phyloP scores from a whole-genome alignment of 2,329 filamentous ascomycete genomes.

The Alternaria sp. region DNA sequence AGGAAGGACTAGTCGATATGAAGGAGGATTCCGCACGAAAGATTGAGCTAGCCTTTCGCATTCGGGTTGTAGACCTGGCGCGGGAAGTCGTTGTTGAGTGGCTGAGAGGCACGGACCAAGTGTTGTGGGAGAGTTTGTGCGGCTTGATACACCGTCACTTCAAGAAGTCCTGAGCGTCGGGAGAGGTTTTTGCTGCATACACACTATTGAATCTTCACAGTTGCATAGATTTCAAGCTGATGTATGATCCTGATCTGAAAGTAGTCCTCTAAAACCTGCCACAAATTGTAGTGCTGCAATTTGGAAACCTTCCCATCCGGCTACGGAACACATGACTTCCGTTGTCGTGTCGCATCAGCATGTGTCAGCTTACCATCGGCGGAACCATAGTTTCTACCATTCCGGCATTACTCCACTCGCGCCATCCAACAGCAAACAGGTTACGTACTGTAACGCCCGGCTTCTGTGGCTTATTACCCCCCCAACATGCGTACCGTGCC shows the following conservation, averaged over 20 bases:
- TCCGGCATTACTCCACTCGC: too few relatives aligned
- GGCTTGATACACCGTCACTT: conserved; percentile 62
- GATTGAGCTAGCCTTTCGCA: conserved; percentile 51
- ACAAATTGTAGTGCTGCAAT: background rate
- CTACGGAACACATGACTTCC: too few relatives aligned
- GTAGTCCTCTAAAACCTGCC: too few relatives aligned
- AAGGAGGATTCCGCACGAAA: conserved; percentile 29
- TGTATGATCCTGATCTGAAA: too few relatives aligned
- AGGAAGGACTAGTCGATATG: conserved; percentile 29
- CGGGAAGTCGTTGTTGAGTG: conserved; percentile 63
- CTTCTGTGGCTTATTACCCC: too few relatives aligned
- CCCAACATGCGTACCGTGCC: too few relatives aligned
- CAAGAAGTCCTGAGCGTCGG: conserved; percentile 21
- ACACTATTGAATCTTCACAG: background rate
- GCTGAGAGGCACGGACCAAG: conserved; percentile 75
- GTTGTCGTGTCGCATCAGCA: background rate
- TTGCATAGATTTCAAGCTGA: background rate
- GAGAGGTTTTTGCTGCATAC: rapidly evolving
- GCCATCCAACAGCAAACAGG: background rate
- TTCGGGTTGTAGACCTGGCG: conserved; percentile 44
- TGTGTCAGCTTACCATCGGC: background rate
- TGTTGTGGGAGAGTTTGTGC: conserved; percentile 85
- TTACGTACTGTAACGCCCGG: background rate
- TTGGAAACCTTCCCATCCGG: background rate
- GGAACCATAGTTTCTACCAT: too few relatives aligned